These are phyloP conservation scores for Atalantia buxifolia DNA, from an alignment of 345 rosid genomes.

Conservation along the genomic window DNA sequence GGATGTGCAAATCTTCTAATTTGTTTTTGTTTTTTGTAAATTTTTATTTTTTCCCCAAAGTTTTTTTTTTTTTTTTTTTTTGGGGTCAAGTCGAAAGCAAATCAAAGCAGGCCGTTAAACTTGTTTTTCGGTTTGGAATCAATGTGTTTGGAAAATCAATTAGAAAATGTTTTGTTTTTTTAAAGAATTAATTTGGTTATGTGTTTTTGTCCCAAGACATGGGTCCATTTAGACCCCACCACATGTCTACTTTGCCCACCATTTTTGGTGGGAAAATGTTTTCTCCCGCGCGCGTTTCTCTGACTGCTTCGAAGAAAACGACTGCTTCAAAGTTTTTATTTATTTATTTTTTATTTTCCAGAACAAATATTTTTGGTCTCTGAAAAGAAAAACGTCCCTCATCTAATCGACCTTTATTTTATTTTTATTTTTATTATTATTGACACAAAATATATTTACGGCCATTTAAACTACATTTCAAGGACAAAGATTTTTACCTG, in stretches of 20 bases:
- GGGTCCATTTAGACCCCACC: slow-evolving; percentile 10
- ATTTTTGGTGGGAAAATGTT: slow-evolving; percentile 16
- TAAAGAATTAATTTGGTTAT: not conserved
- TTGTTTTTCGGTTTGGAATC: not conserved
- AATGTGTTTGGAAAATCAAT: not conserved
- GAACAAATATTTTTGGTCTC: too few relatives aligned
- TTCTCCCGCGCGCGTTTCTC: slow-evolving; percentile 26
- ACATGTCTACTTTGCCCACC: not conserved
- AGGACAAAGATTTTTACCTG: too few relatives aligned
- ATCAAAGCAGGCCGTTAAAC: slow-evolving; percentile 14
- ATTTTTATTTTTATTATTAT: too few relatives aligned
- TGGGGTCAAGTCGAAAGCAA: slow-evolving; percentile 22
- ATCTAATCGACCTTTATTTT: too few relatives aligned
- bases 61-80: not conserved
- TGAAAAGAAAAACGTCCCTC: too few relatives aligned
- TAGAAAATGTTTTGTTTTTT: not conserved
- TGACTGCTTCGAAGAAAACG: slow-evolving; percentile 10
- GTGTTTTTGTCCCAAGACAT: not conserved
- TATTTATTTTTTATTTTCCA: too few relatives aligned
- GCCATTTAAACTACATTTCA: too few relatives aligned
- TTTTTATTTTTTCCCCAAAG: too few relatives aligned
- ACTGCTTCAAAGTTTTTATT: not conserved
- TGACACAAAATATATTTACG: too few relatives aligned
- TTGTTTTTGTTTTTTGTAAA: not conserved
- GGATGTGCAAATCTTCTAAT: not conserved